phyloP scores from a whole-genome alignment of 805 yeast genomes.

The Suhomyces sp. region DNA sequence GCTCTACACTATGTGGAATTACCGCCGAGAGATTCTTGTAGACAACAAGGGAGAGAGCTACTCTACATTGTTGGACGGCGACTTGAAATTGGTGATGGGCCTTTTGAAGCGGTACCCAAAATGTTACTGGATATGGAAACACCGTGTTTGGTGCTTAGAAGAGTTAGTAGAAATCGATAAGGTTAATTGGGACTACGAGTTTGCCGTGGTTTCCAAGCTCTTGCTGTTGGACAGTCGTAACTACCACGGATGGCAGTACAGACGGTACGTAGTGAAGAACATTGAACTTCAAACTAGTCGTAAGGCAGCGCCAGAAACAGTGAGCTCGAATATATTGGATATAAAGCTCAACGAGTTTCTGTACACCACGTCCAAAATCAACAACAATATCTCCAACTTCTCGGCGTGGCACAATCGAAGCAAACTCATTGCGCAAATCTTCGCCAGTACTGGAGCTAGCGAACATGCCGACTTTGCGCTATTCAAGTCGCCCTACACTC shows the following conservation, averaged over 20 bases:
- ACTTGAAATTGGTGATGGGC: slow-evolving; percentile 57
- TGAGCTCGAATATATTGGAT: slow-evolving; percentile 16
- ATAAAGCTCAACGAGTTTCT: slow-evolving; percentile 55
- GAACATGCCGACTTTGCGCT: slow-evolving; percentile 4
- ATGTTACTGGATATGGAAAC: slow-evolving; percentile 97
- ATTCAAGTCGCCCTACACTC: slow-evolving; percentile 29
- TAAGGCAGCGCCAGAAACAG: neutral
- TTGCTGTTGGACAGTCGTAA: slow-evolving; percentile 76
- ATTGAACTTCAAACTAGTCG: slow-evolving; percentile 21
- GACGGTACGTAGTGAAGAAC: slow-evolving; percentile 63
- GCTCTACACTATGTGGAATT: slow-evolving; percentile 87
- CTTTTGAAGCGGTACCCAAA: slow-evolving; percentile 72
- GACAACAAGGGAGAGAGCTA: slow-evolving; percentile 12
- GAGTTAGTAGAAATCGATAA: slow-evolving; percentile 41
- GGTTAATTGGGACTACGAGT: slow-evolving; percentile 69
- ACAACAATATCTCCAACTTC: slow-evolving; percentile 82
- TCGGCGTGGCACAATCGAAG: slow-evolving; percentile 95
- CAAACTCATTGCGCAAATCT: slow-evolving; percentile 57
- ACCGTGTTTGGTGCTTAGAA: slow-evolving; percentile 74
- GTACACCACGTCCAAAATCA: slow-evolving; percentile 76
- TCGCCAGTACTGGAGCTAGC: slow-evolving; percentile 14
- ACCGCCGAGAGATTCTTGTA: slow-evolving; percentile 66
- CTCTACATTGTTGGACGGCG: slow-evolving; percentile 45
- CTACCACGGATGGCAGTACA: slow-evolving; percentile 94
- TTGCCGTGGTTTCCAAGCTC: slow-evolving; percentile 65